A percentile compares a stretch with the other conserved stretches of the same genome.
These are phyloP conservation scores for Diaporthe destruens DNA, from an alignment of 2,329 filamentous ascomycete species.

Conservation along the genomic window DNA sequence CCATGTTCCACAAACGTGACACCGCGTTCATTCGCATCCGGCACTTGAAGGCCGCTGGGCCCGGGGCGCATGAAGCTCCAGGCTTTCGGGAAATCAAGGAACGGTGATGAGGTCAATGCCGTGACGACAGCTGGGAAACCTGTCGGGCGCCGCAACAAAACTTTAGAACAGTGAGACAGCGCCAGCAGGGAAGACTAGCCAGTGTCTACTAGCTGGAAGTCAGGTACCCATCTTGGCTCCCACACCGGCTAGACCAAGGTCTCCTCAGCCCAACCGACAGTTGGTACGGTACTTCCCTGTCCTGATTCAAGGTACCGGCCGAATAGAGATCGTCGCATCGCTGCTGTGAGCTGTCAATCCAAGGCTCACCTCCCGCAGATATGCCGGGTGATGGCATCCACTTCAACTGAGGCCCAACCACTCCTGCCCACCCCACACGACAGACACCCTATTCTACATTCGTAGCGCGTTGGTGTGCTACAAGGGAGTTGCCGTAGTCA, in stretches of 20 bases:
- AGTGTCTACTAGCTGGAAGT: slow-evolving; percentile 1
- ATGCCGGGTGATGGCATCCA: slow-evolving; percentile 27
- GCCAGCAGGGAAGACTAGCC: slow-evolving; percentile 30
- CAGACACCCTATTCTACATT: slow-evolving; percentile 27
- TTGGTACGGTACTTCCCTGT: slow-evolving; percentile 29
- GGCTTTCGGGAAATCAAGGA: slow-evolving; percentile 24
- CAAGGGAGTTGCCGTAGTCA: slow-evolving; percentile 26
- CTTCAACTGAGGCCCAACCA: slow-evolving; percentile 8
- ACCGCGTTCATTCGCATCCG: not conserved
- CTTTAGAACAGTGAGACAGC: slow-evolving; percentile 11
- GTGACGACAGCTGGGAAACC: slow-evolving; percentile 23
- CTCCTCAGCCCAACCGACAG: slow-evolving; percentile 17
- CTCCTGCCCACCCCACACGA: slow-evolving; percentile 19
- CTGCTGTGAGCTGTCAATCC: slow-evolving; percentile 33
- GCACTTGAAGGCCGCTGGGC: slow-evolving; percentile 17
- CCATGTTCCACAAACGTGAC: slow-evolving; percentile 32
- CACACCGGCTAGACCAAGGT: slow-evolving; percentile 22
- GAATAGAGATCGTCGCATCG: slow-evolving; percentile 5
- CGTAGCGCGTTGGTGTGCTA: slow-evolving; percentile 19
- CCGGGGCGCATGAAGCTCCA: slow-evolving; percentile 11
- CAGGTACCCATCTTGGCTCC: slow-evolving; percentile 28
- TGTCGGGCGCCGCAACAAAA: slow-evolving; percentile 5
- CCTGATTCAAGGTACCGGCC: slow-evolving; percentile 24
- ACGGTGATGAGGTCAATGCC: slow-evolving; percentile 10
- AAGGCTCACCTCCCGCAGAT: slow-evolving; percentile 20